These are phyloP conservation scores for Pythium dissimile DNA, from an alignment of 352 stramenopile genomes.

Conservation along the genomic window DNA sequence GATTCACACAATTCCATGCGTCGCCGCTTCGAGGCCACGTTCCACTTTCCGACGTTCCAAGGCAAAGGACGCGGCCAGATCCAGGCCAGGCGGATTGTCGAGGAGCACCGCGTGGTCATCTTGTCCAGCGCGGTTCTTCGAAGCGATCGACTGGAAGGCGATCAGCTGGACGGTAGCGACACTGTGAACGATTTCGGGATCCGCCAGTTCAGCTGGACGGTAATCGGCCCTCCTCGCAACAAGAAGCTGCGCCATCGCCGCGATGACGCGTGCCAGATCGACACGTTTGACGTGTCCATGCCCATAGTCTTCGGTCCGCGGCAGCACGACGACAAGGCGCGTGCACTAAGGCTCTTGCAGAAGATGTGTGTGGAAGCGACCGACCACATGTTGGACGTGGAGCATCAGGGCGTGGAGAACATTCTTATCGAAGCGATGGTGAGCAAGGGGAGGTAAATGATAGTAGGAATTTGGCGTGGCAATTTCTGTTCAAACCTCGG, in stretches of 20 bases:
- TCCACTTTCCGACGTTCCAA: not conserved
- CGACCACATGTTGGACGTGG: not conserved
- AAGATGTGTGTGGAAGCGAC: not conserved
- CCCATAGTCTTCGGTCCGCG: not conserved
- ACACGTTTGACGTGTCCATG: not conserved
- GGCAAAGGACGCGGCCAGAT: not conserved
- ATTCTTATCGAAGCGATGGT: not conserved
- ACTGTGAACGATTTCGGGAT: not conserved
- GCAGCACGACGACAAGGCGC: not conserved
- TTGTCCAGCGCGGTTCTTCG: not conserved
- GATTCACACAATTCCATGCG: not conserved
- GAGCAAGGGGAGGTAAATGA: too few species aligned
- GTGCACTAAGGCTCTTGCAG: not conserved
- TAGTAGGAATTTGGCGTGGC: too few species aligned
- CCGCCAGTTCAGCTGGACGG: slow-evolving; percentile 1
- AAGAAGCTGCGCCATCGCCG: not conserved
- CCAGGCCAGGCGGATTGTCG: not conserved
- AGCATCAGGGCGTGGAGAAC: not conserved
- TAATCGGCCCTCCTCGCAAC: not conserved
- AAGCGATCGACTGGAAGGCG: not conserved
- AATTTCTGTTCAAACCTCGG: too few species aligned
- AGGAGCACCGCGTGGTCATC: not conserved
- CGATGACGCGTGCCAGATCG: not conserved
- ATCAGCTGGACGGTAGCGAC: not conserved
- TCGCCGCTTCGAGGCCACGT: not conserved